These are phyloP conservation scores for Pichia sp. DNA, from an alignment of 1,139 yeast genomes.

Conservation along the genomic window DNA sequence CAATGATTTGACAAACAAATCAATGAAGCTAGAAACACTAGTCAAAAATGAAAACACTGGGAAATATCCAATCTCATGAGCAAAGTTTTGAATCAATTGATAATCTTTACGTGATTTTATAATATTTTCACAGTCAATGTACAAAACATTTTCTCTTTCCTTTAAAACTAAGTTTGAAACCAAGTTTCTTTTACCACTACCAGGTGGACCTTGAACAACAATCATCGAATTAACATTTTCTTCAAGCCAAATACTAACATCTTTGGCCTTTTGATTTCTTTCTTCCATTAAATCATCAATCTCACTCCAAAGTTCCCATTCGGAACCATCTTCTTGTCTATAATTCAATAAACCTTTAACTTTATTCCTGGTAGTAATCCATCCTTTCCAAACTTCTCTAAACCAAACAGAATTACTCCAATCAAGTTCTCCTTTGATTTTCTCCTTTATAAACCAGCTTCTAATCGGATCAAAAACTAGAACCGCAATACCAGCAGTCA, in stretches of 20 bases:
- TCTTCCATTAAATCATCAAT: slow-evolving; percentile 59
- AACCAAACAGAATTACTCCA: slow-evolving; percentile 25
- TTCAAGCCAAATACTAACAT: slow-evolving; percentile 69
- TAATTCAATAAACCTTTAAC: slow-evolving; percentile 34
- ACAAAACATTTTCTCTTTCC: slow-evolving; percentile 51
- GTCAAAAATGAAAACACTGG: slow-evolving; percentile 94
- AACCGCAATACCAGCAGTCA: slow-evolving; percentile 73
- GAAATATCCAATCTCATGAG: slow-evolving; percentile 77
- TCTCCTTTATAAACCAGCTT: slow-evolving; percentile 67
- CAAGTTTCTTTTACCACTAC: slow-evolving; percentile 83
- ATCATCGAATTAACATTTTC: slow-evolving; percentile 83
- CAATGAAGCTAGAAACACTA: slow-evolving; percentile 69
- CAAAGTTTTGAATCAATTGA: slow-evolving; percentile 57
- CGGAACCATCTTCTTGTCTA: slow-evolving; percentile 27
- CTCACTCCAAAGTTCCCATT: slow-evolving; percentile 22
- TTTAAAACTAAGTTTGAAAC: slow-evolving; percentile 63
- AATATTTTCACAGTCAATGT: slow-evolving; percentile 72
- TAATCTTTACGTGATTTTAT: slow-evolving; percentile 70
- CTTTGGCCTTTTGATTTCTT: slow-evolving; percentile 58
- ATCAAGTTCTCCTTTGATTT: slow-evolving; percentile 51
- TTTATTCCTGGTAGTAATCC: slow-evolving; percentile 33
- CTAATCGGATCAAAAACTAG: slow-evolving; percentile 88
- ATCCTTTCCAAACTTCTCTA: slow-evolving; percentile 27
- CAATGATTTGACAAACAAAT: slow-evolving; percentile 79
- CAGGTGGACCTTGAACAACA: slow-evolving; percentile 86